Conservation (phyloP, 2,329 filamentous ascomycete species). For the Clonostachys rhizophaga region DNA sequence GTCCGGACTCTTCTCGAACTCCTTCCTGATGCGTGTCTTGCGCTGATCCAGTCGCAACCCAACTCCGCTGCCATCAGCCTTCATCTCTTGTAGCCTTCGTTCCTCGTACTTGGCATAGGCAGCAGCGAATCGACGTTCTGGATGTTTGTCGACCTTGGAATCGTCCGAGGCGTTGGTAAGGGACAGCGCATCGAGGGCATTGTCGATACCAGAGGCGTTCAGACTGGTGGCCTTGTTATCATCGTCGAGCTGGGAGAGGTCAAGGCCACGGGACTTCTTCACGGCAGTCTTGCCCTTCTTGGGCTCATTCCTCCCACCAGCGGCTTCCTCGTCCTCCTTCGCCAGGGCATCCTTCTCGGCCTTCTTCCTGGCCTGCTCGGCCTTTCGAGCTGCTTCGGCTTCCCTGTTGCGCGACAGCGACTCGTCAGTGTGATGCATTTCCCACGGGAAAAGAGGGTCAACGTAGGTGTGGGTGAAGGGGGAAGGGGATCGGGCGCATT, state of each 20-base stretch:
- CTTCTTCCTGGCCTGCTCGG: constrained; percentile 85
- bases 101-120: constrained; percentile 82
- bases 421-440: not conserved
- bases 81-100: constrained; percentile 77
- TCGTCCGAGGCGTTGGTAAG: constrained; percentile 51
- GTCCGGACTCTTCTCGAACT: constrained; percentile 91
- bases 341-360: constrained; percentile 83
- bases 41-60: constrained; percentile 80
- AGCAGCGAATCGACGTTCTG: constrained; percentile 81
- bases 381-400: constrained; percentile 58
- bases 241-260: constrained; percentile 70
- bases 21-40: constrained; percentile 78
- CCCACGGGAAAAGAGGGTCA: not conserved
- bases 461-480: not conserved
- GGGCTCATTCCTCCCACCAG: constrained; percentile 51
- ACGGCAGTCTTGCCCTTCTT: constrained; percentile 66
- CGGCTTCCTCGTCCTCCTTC: constrained; percentile 72
- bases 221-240: constrained; percentile 54
- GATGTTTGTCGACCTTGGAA: constrained; percentile 79
- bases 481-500: not conserved
- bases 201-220: constrained; percentile 86
- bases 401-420: constrained; percentile 17
- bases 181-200: constrained; percentile 82
- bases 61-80: constrained; percentile 66
- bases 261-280: constrained; percentile 69